These are phyloP conservation scores for Alliaria petiolata DNA, from an alignment of 345 rosid species.

Conservation along the genomic window DNA sequence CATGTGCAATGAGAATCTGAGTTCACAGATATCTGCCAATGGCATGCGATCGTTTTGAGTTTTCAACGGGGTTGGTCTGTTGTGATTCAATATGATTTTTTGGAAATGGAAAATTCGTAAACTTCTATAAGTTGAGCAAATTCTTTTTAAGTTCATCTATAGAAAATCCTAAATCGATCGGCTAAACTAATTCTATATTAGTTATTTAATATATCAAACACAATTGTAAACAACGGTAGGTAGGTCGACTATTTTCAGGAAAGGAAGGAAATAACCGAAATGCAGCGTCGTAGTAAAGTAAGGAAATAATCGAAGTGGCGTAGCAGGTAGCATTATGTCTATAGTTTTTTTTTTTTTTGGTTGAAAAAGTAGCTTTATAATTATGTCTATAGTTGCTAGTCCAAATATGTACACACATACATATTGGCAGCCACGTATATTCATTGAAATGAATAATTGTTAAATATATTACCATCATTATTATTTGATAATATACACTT, in stretches of 20 bases:
- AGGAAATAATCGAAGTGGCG: conserved; percentile 10
- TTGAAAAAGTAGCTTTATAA: too few relatives aligned
- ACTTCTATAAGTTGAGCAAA: not conserved
- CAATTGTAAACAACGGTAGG: not conserved
- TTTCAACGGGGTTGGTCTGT: not conserved
- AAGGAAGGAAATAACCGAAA: not conserved
- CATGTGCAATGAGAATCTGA: conserved; percentile 15
- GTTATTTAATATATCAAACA: not conserved
- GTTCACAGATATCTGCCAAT: not conserved
- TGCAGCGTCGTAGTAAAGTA: conserved; percentile 12
- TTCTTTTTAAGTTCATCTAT: not conserved
- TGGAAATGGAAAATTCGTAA: not conserved
- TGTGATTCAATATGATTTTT: not conserved
- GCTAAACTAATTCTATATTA: not conserved
- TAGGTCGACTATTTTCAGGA: not conserved
- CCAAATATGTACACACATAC: not conserved
- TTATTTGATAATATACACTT: not conserved
- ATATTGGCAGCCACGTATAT: not conserved
- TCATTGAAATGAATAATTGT: not conserved
- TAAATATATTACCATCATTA: not conserved
- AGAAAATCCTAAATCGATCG: not conserved
- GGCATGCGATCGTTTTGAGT: not conserved
- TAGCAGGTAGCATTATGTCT: conserved; percentile 10
- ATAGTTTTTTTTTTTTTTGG: too few relatives aligned
- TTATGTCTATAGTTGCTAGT: not conserved